Base-by-base conservation (phyloP, 2,329 filamentous ascomycete species). In the Verticillium zaregamsianum region DNA sequence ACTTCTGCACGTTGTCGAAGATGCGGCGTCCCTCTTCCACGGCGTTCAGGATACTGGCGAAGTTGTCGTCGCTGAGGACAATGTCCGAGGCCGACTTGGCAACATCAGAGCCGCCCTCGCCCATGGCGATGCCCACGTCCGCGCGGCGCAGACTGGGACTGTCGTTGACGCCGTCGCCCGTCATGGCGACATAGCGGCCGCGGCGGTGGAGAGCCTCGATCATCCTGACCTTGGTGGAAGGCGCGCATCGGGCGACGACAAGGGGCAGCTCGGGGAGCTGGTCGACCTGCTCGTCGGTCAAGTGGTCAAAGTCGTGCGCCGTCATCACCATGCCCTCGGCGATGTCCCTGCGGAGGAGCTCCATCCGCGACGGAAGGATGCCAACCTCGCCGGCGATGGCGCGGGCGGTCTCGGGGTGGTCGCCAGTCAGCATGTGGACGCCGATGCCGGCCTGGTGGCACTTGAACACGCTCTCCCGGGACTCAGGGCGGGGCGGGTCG, bases 111-210 rank as follows among this genome's bases (percentile, higher is more conserved):
- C 88, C 87, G 49, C 83, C 81, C 69, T 82, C 78, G 12, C 87
- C 88, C 88, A 90, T 90, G 17, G 87, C 87, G 63, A 90, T 91
- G 62, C 86, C 88, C 12, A 91, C 86, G 67, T 91, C 88, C 1
- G 87, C 84, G 57, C 80, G 81, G 71, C 89, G 86, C 28, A 90
- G 80, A 15, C 86, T 88, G 1, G 88, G 88, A 8, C 85, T 85
- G 69, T 90, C 88, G 64, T 90, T 90, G 35, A 90, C 88, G 57
- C 88, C 88, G 66, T 90, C 88, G 58, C 88, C 88, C 32, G 87
- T 90, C 87, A 90, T 90, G 57, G 86, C 87, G 40, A 83, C 85
- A 68, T 86, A 90, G 17, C 77, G 76, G 35, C 80, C 80, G 54
- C 87, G 82, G 23, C 88, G 81, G 68, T 90, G 88, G 20, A 91